Percentiles rank a stretch among this genome's conserved stretches.
Evolutionary conservation across 768 basidiomycete genomes (phyloP).

Genomic region (Auriscalpium orientale): DNA sequence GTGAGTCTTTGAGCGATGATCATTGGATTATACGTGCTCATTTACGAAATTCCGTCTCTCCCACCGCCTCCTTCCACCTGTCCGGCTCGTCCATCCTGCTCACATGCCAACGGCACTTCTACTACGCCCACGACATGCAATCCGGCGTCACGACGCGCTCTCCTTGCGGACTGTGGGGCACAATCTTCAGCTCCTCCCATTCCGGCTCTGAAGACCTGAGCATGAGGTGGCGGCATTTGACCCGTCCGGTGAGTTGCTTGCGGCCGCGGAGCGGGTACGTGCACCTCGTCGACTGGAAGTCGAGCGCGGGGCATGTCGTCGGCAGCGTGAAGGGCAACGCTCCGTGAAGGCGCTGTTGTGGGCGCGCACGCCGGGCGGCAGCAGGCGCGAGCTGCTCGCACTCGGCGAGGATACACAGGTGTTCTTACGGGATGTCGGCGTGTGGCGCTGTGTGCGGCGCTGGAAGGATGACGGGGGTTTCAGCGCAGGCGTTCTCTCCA

Average conservation of each 20-base stretch:
- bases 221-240: slow-evolving; percentile 69
- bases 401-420: slow-evolving; percentile 76
- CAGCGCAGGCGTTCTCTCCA: slow-evolving; percentile 47
- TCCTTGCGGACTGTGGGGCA: slow-evolving; percentile 74
- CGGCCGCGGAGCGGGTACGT: slow-evolving; percentile 78
- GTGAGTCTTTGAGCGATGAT: slow-evolving; percentile 37
- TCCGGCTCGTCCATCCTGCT: slow-evolving; percentile 77
- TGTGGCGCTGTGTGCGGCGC: slow-evolving; percentile 64
- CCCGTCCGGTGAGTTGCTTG: slow-evolving; percentile 50
- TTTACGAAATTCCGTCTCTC: slow-evolving; percentile 57
- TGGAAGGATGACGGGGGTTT: slow-evolving; percentile 89
- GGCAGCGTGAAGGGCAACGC: slow-evolving; percentile 76
- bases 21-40: not conserved
- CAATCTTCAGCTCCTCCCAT: slow-evolving; percentile 38
- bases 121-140: slow-evolving; percentile 90
- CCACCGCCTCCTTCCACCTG: slow-evolving; percentile 84
- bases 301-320: slow-evolving; percentile 80
- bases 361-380: slow-evolving; percentile 29
- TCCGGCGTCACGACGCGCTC: slow-evolving; percentile 56
- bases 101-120: slow-evolving; percentile 83
- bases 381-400: slow-evolving; percentile 48
- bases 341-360: slow-evolving; percentile 74
- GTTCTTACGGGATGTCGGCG: slow-evolving; percentile 87
- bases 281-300: slow-evolving; percentile 87
- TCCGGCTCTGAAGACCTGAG: slow-evolving; percentile 32